These are phyloP conservation scores for Pestalotiopsis sp. DNA, from an alignment of 2,329 filamentous ascomycete genomes.

Conservation along the genomic window DNA sequence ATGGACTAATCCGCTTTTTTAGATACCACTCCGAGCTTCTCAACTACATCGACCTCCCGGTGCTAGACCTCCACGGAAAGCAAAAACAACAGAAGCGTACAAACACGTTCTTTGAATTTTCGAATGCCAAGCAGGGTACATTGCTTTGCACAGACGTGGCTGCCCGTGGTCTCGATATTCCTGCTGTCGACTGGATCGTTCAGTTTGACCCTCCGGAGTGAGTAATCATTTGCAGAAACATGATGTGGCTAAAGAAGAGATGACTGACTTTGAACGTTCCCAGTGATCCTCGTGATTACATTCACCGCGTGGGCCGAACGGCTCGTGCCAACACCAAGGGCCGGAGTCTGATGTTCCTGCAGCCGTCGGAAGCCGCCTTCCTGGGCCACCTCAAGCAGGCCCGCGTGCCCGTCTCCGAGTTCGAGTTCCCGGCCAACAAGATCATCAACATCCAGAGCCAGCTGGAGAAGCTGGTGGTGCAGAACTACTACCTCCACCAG, in stretches of 20 bases:
- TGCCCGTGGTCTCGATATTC: slow-evolving; percentile 92
- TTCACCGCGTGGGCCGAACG: slow-evolving; percentile 94
- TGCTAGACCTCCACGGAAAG: slow-evolving; percentile 82
- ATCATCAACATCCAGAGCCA: slow-evolving; percentile 89
- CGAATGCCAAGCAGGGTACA: slow-evolving; percentile 78
- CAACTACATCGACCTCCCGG: slow-evolving; percentile 83
- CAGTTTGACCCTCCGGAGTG: slow-evolving; percentile 85
- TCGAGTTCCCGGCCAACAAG: slow-evolving; percentile 91
- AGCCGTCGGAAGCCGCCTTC: slow-evolving; percentile 91
- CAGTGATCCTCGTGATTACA: slow-evolving; percentile 65
- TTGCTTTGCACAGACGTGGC: slow-evolving; percentile 97
- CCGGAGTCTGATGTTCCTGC: slow-evolving; percentile 86
- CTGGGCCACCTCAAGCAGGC: slow-evolving; percentile 88
- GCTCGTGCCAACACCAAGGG: slow-evolving; percentile 85
- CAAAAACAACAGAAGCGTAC: slow-evolving; percentile 99
- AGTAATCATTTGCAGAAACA: neutral
- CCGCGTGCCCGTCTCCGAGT: slow-evolving; percentile 81
- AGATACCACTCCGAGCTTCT: slow-evolving; percentile 88
- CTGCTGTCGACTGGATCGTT: slow-evolving; percentile 93
- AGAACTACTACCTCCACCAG: slow-evolving; percentile 84
- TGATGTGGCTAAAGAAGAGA: neutral
- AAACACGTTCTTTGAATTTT: slow-evolving; percentile 87
- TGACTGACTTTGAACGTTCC: slow-evolving; percentile 8
- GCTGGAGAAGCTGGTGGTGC: slow-evolving; percentile 88
- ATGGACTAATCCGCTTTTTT: neutral